Base-by-base conservation (phyloP, 1,284 basidiomycete species). In the Ceraceosorus bombacis region DNA sequence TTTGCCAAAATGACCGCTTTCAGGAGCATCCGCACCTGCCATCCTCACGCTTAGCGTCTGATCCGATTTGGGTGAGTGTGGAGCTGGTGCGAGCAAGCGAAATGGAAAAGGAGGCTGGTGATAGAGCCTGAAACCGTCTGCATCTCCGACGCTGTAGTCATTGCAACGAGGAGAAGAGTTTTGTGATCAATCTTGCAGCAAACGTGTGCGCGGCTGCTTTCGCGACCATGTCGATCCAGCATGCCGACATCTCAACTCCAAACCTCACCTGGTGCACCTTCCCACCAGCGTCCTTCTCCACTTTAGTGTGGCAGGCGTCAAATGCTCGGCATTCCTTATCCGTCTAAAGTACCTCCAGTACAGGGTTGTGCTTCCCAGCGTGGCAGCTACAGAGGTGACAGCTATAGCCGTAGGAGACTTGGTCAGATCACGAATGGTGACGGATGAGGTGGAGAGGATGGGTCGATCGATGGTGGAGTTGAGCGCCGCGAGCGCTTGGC, bases 41-140 rank as follows among this genome's bases (percentile, higher is more conserved):
- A 77, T 62, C 6, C 75, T 64, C 15, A 77, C 68, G 0, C 67
- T 70, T 39, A 77, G 65, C 5, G 75, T 76, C 56, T 76, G 58
- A 56, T 49, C 43, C 17, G 57, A 60, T 36, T 64, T 64, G 40
- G 54, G 51, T 41, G 57, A 54, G 37, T 57, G 49, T 46, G 62
- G 55, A 50, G 60, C n/a, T 43, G 63, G 62, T 46, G 67, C 65
- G 17, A 73, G 43, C 15, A 74, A 57, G 2, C 66, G 40, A 0
- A 68, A 66, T 7, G 65, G 65, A 0, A 73, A 73, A 1, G 75
- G 75, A 2, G 72, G 74, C 43, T 55, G 54, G 53, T 77, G 75
- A 61, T 73, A 74, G 38, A 77, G 60, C 8, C 75, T 66, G 61
- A 77, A 77, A 1, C 74, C 74, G 49, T 77, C 75, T 4, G 74